phyloP scores from a whole-genome alignment of 768 basidiomycete species.

The Porpolomopsis calyptriformis region DNA sequence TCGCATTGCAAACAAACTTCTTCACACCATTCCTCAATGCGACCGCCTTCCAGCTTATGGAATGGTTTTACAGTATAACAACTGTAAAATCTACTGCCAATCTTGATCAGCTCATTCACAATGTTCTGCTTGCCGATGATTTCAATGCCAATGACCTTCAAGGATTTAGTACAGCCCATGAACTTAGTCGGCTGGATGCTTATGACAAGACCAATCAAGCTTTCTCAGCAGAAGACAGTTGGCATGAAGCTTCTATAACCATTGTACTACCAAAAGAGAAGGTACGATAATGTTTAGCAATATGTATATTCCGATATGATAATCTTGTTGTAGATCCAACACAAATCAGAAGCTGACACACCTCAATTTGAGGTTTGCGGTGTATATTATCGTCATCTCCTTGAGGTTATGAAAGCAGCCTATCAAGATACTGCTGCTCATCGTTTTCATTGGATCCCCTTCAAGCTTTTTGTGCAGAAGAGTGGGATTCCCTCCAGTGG shows the following conservation, averaged over 20 bases:
- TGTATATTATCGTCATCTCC: constrained; percentile 14
- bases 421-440: neutral
- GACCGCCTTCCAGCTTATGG: constrained; percentile 18
- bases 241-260: constrained; percentile 14
- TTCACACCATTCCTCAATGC: constrained; percentile 18
- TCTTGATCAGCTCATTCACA: constrained; percentile 19
- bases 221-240: constrained; percentile 12
- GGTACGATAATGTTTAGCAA: too few relatives aligned
- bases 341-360: constrained; percentile 11
- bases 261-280: constrained; percentile 18
- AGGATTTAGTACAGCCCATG: constrained; percentile 12
- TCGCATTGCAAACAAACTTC: neutral
- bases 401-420: constrained; percentile 13
- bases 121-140: constrained; percentile 15
- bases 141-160: constrained; percentile 15
- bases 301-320: too few relatives aligned
- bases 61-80: constrained; percentile 23
- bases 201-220: constrained; percentile 9
- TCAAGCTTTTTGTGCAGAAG: constrained; percentile 11
- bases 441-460: constrained; percentile 15
- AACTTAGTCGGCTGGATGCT: constrained; percentile 14
- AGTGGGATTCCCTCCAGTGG: constrained; percentile 10
- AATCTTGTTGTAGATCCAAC: too few relatives aligned
- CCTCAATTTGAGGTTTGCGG: constrained; percentile 13
- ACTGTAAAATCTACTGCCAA: constrained; percentile 19